These are phyloP conservation scores for Fraxinus floribunda DNA, from an alignment of 305 asterid genomes.

Conservation along the genomic window DNA sequence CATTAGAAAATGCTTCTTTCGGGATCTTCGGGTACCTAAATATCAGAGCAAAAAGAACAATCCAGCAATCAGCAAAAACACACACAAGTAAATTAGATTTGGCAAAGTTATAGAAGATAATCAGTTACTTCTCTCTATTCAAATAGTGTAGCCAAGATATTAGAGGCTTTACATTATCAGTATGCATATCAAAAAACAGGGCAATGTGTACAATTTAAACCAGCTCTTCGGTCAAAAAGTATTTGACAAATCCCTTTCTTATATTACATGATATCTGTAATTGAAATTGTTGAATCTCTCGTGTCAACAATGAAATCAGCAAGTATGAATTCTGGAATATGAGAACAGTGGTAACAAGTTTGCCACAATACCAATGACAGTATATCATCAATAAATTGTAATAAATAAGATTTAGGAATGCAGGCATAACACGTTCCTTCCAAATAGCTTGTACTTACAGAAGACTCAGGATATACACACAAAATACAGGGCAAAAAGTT, in stretches of 20 bases:
- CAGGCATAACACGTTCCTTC: slow-evolving; percentile 32
- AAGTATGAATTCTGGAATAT: background rate
- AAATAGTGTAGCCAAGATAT: background rate
- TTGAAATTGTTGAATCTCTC: background rate
- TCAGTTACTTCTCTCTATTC: background rate
- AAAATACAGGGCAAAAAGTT: background rate
- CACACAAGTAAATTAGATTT: background rate
- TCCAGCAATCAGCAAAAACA: background rate
- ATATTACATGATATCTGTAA: background rate
- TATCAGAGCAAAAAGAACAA: background rate
- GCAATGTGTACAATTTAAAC: background rate
- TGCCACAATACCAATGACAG: background rate
- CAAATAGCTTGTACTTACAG: background rate
- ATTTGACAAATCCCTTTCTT: background rate
- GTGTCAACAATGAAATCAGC: background rate
- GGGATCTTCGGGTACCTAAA: slow-evolving; percentile 60
- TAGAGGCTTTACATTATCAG: background rate
- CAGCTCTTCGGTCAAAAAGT: background rate
- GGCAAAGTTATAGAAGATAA: background rate
- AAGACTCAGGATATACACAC: background rate
- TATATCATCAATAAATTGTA: background rate
- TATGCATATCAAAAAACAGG: background rate
- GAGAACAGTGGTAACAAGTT: background rate
- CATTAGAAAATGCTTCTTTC: slow-evolving; percentile 47
- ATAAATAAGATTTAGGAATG: slow-evolving; percentile 27